phyloP scores from a whole-genome alignment of 306 rosid species.

The Medicago ruthenica region DNA sequence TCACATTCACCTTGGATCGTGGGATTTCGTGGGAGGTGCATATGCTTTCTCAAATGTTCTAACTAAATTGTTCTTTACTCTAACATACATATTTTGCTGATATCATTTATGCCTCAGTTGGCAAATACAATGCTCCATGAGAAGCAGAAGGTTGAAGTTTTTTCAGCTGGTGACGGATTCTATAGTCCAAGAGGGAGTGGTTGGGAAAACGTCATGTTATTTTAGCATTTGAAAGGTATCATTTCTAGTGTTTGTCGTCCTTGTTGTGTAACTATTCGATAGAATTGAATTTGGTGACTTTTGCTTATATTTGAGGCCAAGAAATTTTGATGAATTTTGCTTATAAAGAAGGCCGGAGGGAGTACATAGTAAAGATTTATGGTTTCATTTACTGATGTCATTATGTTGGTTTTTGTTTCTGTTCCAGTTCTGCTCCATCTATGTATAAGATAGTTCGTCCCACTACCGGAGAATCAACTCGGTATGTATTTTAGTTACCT shows the following conservation, averaged over 20 bases:
- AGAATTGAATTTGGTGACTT: not conserved
- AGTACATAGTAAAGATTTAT: slow-evolving; percentile 1
- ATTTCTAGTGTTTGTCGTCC: not conserved
- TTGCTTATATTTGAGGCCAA: not conserved
- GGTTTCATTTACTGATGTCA: slow-evolving; percentile 4
- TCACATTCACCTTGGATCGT: not conserved
- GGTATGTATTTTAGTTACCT: not conserved
- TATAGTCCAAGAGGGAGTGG: slow-evolving; percentile 94
- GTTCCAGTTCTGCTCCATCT: not conserved
- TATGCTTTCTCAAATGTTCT: slow-evolving; percentile 33
- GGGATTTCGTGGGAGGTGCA: slow-evolving; percentile 52
- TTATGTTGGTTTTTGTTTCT: not conserved
- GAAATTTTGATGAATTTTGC: too few species aligned
- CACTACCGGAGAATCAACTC: not conserved
- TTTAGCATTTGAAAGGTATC: not conserved
- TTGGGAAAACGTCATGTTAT: slow-evolving; percentile 76
- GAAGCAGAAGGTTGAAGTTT: slow-evolving; percentile 75
- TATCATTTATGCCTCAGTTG: slow-evolving; percentile 51
- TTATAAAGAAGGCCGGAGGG: too few species aligned
- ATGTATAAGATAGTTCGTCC: not conserved
- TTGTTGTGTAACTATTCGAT: too few species aligned
- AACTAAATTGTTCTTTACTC: slow-evolving; percentile 12
- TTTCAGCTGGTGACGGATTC: slow-evolving; percentile 80
- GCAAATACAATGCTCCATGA: slow-evolving; percentile 79
- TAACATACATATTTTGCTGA: slow-evolving; percentile 4